phyloP scores from a whole-genome alignment of 2,329 filamentous ascomycete genomes.

The Colletotrichum sp. region DNA sequence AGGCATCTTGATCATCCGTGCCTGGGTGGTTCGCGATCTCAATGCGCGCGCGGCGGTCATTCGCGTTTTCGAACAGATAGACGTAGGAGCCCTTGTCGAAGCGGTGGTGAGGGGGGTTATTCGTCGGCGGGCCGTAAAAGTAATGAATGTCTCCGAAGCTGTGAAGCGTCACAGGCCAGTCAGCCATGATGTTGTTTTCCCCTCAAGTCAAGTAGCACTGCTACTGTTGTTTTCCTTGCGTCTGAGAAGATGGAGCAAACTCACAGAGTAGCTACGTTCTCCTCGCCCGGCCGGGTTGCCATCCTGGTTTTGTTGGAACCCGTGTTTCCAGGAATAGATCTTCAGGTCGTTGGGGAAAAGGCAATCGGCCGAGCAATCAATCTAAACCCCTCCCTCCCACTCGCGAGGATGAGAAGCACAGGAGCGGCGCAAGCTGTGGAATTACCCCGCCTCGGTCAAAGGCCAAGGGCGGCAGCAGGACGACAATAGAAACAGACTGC shows the following conservation, averaged over 20 bases:
- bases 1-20: constrained; percentile 79
- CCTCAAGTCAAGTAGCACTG: not conserved
- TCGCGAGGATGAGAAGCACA: not conserved
- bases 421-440: constrained; percentile 2
- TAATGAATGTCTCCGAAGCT: constrained; percentile 84
- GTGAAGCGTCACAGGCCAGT: constrained; percentile 14
- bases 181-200: constrained; percentile 22
- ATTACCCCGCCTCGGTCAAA: constrained; percentile 19
- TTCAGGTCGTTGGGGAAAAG: not conserved
- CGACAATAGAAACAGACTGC: not conserved
- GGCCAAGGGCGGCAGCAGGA: constrained; percentile 16
- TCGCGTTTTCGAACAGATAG: constrained; percentile 78
- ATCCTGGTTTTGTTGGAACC: constrained; percentile 33
- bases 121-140: constrained; percentile 72
- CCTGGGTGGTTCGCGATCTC: constrained; percentile 80
- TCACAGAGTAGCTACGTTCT: constrained; percentile 57
- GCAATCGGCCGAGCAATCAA: not conserved
- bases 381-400: not conserved
- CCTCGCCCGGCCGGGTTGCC: constrained; percentile 53
- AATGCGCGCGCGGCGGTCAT: constrained; percentile 69
- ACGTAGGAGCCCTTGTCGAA: constrained; percentile 83
- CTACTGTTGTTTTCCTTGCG: not conserved
- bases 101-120: constrained; percentile 76
- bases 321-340: constrained; percentile 1
- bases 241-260: constrained; percentile 25